These are phyloP conservation scores for Nothophaeocryptopus gaeumannii DNA, from an alignment of 2,329 filamentous ascomycete species.

Conservation along the genomic window DNA sequence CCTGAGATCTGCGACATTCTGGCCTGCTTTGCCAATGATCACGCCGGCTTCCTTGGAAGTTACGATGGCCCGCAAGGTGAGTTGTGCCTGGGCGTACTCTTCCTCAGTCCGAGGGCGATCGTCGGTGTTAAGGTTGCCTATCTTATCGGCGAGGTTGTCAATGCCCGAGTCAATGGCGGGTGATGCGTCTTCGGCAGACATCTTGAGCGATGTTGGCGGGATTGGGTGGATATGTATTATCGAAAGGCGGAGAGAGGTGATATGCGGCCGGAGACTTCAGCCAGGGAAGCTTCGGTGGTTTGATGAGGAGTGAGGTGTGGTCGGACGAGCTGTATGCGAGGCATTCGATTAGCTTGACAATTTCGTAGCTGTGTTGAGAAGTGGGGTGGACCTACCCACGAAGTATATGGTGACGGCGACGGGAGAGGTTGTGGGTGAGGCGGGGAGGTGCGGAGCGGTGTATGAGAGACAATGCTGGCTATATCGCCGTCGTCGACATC, in stretches of 20 bases:
- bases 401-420: conserved; percentile 4
- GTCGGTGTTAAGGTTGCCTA: conserved; percentile 43
- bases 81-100: conserved; percentile 87
- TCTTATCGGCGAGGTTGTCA: conserved; percentile 40
- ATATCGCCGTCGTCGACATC: conserved; percentile 14
- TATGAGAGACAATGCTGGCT: conserved; percentile 15
- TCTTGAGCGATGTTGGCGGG: conserved; percentile 11
- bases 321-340: conserved; percentile 4
- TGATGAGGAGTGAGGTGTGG: conserved; percentile 8
- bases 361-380: conserved; percentile 6
- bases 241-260: conserved; percentile 1
- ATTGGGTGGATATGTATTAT: not conserved
- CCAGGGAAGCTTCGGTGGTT: not conserved
- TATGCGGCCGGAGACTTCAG: not conserved
- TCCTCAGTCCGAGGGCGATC: conserved; percentile 93
- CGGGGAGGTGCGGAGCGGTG: conserved; percentile 7
- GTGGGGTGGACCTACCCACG: conserved; percentile 11
- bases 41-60: conserved; percentile 98
- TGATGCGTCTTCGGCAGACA: conserved; percentile 33
- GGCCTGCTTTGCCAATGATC: conserved; percentile 97
- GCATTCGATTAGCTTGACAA: conserved; percentile 8
- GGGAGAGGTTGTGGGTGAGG: conserved; percentile 6
- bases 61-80: conserved; percentile 95
- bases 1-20: conserved; percentile 94
- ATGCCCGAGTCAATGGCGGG: conserved; percentile 31